Evolutionary conservation across 179 eudicot species (phyloP).

Genomic region (Pouteria campechiana): DNA sequence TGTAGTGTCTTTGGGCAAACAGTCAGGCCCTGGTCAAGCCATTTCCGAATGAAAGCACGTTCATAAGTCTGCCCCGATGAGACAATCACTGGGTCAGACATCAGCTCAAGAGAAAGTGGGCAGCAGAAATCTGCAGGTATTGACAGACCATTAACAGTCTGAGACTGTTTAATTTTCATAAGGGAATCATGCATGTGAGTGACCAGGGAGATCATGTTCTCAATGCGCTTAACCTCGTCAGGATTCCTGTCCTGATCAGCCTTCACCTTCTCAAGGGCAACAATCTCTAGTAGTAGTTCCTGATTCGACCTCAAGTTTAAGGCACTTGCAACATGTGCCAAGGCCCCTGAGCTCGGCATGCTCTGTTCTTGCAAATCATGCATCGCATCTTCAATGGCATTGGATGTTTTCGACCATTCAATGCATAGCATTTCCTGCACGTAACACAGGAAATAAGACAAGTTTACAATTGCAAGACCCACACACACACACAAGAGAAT

Average conservation of each 20-base stretch:
- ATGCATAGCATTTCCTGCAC: too few species aligned
- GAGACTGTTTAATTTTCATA: conserved; percentile 62
- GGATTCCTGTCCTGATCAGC: conserved; percentile 88
- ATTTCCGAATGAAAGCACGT: conserved; percentile 71
- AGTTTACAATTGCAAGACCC: too few species aligned
- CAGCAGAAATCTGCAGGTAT: conserved; percentile 95
- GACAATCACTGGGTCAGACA: conserved; percentile 96
- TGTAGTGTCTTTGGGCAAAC: conserved; percentile 99
- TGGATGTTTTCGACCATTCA: too few species aligned
- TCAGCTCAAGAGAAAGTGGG: conserved; percentile 91
- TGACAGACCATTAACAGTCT: conserved; percentile 58
- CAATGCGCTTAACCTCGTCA: conserved; percentile 67
- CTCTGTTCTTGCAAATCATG: conserved; percentile 53
- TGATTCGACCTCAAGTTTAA: conserved; percentile 73
- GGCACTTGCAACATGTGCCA: conserved; percentile 49
- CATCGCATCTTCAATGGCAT: conserved; percentile 45
- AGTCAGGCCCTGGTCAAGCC: conserved; percentile 93
- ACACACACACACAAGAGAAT: too few species aligned
- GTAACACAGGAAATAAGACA: too few species aligned
- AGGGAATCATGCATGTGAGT: conserved; percentile 79
- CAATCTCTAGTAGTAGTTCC: conserved; percentile 87
- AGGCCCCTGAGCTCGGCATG: conserved; percentile 49
- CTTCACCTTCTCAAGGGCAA: conserved; percentile 87
- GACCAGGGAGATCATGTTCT: conserved; percentile 61
- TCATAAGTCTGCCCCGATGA: conserved; percentile 98